These are phyloP conservation scores for Lachnellula cervina DNA, from an alignment of 2,329 filamentous ascomycete genomes.

Conservation along the genomic window DNA sequence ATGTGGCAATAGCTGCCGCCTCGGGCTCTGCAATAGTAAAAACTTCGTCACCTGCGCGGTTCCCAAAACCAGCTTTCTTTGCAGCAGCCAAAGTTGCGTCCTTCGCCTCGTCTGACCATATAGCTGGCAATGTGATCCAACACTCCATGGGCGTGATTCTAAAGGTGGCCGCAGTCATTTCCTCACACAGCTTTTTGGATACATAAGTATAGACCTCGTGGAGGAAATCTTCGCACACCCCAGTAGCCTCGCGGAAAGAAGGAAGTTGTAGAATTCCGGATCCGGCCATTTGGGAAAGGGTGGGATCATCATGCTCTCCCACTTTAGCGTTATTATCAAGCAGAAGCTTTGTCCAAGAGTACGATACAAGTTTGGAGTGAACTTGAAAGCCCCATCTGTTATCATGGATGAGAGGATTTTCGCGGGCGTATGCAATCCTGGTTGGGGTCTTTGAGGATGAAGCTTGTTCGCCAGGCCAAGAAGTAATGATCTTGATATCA, in stretches of 20 bases:
- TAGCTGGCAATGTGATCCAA: slow-evolving; percentile 26
- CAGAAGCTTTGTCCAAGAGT: slow-evolving; percentile 27
- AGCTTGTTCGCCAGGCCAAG: slow-evolving; percentile 17
- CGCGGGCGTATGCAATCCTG: slow-evolving; percentile 17
- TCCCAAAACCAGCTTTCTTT: slow-evolving; percentile 20
- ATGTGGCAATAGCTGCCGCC: slow-evolving; percentile 22
- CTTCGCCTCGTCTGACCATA: slow-evolving; percentile 26
- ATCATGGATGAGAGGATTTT: slow-evolving; percentile 8
- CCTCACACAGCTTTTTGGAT: slow-evolving; percentile 1
- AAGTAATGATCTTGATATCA: slow-evolving; percentile 16
- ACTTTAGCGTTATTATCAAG: slow-evolving; percentile 19
- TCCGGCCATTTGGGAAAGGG: slow-evolving; percentile 6
- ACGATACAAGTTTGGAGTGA: slow-evolving; percentile 15
- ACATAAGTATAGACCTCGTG: slow-evolving; percentile 15
- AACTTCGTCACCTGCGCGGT: slow-evolving; percentile 12
- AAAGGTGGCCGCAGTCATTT: slow-evolving; percentile 11
- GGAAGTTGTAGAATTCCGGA: slow-evolving; percentile 15
- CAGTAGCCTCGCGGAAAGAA: slow-evolving; percentile 11
- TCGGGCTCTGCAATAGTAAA: slow-evolving; percentile 26
- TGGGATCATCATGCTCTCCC: slow-evolving; percentile 15
- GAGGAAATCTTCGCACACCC: slow-evolving; percentile 23
- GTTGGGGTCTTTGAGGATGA: slow-evolving; percentile 18
- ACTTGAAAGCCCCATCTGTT: slow-evolving; percentile 27
- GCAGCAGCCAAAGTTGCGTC: slow-evolving; percentile 21
- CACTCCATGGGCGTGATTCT: slow-evolving; percentile 19